A percentile compares a stretch with the other conserved stretches of the same genome.
Evolutionary conservation across 2,329 filamentous ascomycete genomes (phyloP).

Genomic region (Ramularia endophylla): DNA sequence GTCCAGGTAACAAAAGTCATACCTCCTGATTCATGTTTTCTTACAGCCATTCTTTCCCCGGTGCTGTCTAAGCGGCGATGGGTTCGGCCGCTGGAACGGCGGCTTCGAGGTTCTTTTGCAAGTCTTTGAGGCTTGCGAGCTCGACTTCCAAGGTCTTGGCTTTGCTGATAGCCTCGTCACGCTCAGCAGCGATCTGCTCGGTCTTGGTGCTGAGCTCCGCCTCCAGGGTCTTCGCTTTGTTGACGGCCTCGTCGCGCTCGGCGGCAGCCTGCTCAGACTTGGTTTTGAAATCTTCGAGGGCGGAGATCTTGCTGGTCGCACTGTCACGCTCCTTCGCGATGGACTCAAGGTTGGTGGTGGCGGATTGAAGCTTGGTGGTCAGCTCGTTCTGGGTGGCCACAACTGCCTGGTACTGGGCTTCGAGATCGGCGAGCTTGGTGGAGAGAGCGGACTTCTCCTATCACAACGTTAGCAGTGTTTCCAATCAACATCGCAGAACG

Average conservation of each 20-base stretch:
- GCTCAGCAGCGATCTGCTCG: background rate
- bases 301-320: conserved; percentile 2
- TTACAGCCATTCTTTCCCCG: too few relatives aligned
- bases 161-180: background rate
- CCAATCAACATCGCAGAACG: background rate
- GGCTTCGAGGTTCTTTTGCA: background rate
- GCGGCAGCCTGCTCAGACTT: conserved; percentile 6
- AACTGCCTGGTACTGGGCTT: conserved; percentile 5
- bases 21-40: too few relatives aligned
- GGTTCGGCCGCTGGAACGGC: background rate
- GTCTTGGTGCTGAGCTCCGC: background rate
- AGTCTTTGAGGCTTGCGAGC: background rate
- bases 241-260: background rate
- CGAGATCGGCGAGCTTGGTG: conserved; percentile 11
- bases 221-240: background rate
- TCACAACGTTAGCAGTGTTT: background rate
- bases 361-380: conserved; percentile 7
- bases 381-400: conserved; percentile 5
- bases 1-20: too few relatives aligned
- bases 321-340: conserved; percentile 9
- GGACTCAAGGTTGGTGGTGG: conserved; percentile 9
- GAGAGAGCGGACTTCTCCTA: conserved; percentile 12
- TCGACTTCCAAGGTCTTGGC: background rate
- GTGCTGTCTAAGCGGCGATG: too few relatives aligned
- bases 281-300: conserved; percentile 4